These are phyloP conservation scores for Alternaria sp. DNA, from an alignment of 2,329 filamentous ascomycete genomes.

Conservation along the genomic window DNA sequence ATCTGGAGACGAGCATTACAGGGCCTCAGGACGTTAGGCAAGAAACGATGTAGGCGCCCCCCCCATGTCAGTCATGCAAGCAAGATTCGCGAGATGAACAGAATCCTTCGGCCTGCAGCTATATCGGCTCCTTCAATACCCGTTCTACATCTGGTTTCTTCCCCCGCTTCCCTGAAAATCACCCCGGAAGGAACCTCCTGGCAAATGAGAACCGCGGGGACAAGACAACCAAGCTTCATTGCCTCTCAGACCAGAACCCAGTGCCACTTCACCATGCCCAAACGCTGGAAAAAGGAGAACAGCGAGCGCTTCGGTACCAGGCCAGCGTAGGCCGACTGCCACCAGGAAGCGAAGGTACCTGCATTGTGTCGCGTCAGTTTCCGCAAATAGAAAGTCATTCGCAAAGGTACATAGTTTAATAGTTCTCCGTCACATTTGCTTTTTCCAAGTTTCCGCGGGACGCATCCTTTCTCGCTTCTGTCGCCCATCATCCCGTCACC, in stretches of 20 bases:
- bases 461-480: background rate
- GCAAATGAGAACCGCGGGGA: too few relatives aligned
- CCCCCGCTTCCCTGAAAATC: background rate
- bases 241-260: background rate
- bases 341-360: slow-evolving; percentile 52
- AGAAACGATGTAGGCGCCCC: background rate
- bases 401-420: too few relatives aligned
- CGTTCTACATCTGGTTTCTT: background rate
- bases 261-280: slow-evolving; percentile 54
- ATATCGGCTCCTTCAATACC: background rate
- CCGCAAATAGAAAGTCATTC: background rate
- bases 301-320: slow-evolving; percentile 53
- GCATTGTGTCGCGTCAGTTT: background rate
- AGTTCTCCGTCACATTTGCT: background rate
- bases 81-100: background rate
- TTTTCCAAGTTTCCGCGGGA: background rate
- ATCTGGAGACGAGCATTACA: background rate
- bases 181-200: background rate
- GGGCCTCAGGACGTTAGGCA: background rate
- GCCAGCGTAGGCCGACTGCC: slow-evolving; percentile 52
- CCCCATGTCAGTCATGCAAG: background rate
- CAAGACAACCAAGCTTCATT: background rate
- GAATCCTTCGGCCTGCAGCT: background rate
- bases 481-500: background rate
- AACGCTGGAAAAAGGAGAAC: slow-evolving; percentile 55